Conservation (phyloP, 2,329 filamentous ascomycete genomes). For the Trichoderma sp. region DNA sequence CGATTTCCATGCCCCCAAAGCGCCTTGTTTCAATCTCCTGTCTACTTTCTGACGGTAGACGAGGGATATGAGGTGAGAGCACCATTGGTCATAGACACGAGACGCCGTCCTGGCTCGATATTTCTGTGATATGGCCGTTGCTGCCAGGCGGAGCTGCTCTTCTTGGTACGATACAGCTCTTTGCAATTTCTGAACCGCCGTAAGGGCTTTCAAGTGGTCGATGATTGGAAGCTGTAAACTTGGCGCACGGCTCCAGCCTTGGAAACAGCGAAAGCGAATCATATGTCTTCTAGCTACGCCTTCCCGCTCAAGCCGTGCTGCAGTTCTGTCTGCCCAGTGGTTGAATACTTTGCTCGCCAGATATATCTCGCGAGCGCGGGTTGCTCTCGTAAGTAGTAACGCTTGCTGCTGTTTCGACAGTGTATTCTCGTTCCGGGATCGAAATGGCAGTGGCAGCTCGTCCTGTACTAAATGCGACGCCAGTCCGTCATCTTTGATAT, state of each 20-base stretch:
- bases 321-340: constrained; percentile 67
- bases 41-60: constrained; percentile 32
- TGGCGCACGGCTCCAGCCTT: constrained; percentile 43
- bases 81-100: constrained; percentile 38
- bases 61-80: constrained; percentile 35
- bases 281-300: constrained; percentile 71
- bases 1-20: constrained; percentile 35
- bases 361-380: constrained; percentile 66
- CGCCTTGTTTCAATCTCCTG: constrained; percentile 31
- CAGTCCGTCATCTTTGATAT: neutral
- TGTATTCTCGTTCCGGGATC: neutral
- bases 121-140: constrained; percentile 33
- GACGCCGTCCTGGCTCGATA: constrained; percentile 33
- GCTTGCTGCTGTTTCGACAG: constrained; percentile 20
- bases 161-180: constrained; percentile 38
- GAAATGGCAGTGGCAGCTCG: neutral
- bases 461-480: neutral
- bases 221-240: constrained; percentile 37
- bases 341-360: constrained; percentile 50
- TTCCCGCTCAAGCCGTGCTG: constrained; percentile 67
- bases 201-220: constrained; percentile 39
- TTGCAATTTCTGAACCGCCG: constrained; percentile 42
- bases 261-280: constrained; percentile 57
- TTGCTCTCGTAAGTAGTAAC: constrained; percentile 55
- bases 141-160: constrained; percentile 36